Evolutionary conservation across 306 rosid species (phyloP).

Genomic region (Inga leiocalycina): DNA sequence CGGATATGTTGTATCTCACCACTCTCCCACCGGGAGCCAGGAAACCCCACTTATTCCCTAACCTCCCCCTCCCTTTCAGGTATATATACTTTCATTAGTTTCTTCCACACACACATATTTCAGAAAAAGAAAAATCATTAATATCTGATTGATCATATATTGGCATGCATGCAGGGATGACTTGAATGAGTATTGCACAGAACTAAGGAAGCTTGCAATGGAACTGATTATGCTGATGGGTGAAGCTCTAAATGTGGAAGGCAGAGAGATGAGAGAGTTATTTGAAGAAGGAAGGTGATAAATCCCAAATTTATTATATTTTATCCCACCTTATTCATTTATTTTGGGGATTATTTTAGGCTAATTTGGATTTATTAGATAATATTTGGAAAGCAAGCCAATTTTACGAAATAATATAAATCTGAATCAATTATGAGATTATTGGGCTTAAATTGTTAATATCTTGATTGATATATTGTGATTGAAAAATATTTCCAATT

Average conservation of each 20-base stretch:
- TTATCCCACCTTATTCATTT: no score
- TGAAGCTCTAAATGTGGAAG: neutral
- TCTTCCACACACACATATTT: neutral
- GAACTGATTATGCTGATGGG: neutral
- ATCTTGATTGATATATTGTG: no score
- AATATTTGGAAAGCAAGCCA: no score
- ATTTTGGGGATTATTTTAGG: no score
- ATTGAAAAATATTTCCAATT: no score
- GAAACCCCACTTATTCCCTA: conserved; percentile 50
- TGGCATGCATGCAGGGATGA: neutral
- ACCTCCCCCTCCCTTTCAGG: neutral
- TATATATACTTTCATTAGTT: neutral
- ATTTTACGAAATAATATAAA: no score
- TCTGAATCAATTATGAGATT: no score
- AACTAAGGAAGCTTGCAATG: neutral
- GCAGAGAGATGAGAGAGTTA: neutral
- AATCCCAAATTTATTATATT: no score
- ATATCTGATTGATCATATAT: neutral
- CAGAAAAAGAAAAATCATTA: neutral
- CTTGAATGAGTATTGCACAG: neutral
- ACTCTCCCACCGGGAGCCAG: conserved; percentile 41
- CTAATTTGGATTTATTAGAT: no score
- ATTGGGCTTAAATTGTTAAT: no score
- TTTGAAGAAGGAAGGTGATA: neutral
- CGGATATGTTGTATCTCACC: conserved; percentile 31